These are phyloP conservation scores for Hippophae gyantsensis DNA, from an alignment of 306 rosid genomes.

Conservation along the genomic window DNA sequence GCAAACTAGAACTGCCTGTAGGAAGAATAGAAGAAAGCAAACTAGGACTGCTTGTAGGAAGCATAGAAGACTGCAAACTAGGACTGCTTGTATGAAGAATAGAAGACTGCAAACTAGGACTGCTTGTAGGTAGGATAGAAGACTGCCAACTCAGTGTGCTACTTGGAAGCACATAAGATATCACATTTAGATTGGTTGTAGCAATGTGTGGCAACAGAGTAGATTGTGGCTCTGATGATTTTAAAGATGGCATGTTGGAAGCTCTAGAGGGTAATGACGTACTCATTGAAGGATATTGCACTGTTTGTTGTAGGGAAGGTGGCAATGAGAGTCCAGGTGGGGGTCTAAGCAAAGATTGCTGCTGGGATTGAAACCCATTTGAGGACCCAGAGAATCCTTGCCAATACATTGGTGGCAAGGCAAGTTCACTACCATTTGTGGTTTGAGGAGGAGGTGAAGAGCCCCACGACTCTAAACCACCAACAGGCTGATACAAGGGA, in stretches of 20 bases:
- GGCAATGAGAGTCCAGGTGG: conserved; percentile 18
- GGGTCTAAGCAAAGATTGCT: conserved; percentile 23
- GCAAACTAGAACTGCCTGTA: too few species aligned
- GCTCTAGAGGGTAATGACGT: conserved; percentile 4
- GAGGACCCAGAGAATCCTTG: conserved; percentile 18
- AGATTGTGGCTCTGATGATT: conserved; percentile 18
- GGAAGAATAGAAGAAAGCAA: too few species aligned
- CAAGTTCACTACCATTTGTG: conserved; percentile 13
- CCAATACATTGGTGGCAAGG: conserved; percentile 18
- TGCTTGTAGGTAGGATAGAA: too few species aligned
- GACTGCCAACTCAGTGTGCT: too few species aligned
- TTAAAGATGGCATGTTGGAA: conserved; percentile 10
- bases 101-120: too few species aligned
- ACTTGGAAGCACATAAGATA: conserved; percentile 2
- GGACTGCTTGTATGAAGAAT: too few species aligned
- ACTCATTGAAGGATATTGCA: conserved; percentile 15
- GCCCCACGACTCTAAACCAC: conserved; percentile 18
- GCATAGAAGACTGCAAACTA: too few species aligned
- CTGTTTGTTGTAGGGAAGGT: conserved; percentile 10
- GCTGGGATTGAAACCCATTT: conserved; percentile 21
- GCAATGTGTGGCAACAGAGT: conserved; percentile 16
- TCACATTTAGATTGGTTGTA: conserved; percentile 8
- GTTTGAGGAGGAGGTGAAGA: conserved; percentile 18
- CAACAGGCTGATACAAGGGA: conserved; percentile 20
- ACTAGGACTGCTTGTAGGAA: too few species aligned